Base-by-base conservation (phyloP, 176 grass and related monocot genomes). In the Hsuehochloa calcarea region DNA sequence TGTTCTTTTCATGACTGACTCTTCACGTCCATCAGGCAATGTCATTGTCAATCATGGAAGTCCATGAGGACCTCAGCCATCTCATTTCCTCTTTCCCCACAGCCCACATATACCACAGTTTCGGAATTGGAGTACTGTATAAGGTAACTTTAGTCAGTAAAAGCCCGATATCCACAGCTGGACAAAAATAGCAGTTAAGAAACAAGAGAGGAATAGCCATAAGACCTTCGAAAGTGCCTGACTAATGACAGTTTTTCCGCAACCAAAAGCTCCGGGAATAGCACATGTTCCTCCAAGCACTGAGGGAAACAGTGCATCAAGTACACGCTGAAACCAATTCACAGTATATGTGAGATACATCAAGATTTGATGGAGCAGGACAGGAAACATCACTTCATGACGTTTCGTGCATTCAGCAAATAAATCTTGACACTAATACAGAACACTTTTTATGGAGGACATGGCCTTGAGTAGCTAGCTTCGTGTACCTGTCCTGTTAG, bases 11-110 rank as follows among this genome's bases (percentile, higher is more conserved):
- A 95, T 93, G 26, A 95, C 93, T 14, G 93, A 95, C 70, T 95
- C 93, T 84, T 95, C 93, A 87, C 93, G 93, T 6, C 93, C 93
- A 87, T 95, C 93, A 70, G 93, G 93, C 66, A 95, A 86, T 4
- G 91, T 93, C 91, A 95, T 95, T 87, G 93, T 95, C 80, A 95
- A 82, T 68, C 93, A 88, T 0, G 93, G 71, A 95, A 95, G 81
- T 95, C 93, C 93, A 95, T 95, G 35, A 93, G 84, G 49, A 95
- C 93, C 91, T 95, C 93, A 70, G 93, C 93, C 93, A 95, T 95
- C 79, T 95, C 93, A 59, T 95, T 95, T 81, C 93, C 93, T 91
- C 93, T 95, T 80, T 95, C 93, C 65, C 93, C 93, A 52, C 93
- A 95, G 12, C 93, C 93, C 62, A 95, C 93, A 78, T 95, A 95